Base-by-base conservation (phyloP, 306 rosid species). In the Gastrolobium bilobum region DNA sequence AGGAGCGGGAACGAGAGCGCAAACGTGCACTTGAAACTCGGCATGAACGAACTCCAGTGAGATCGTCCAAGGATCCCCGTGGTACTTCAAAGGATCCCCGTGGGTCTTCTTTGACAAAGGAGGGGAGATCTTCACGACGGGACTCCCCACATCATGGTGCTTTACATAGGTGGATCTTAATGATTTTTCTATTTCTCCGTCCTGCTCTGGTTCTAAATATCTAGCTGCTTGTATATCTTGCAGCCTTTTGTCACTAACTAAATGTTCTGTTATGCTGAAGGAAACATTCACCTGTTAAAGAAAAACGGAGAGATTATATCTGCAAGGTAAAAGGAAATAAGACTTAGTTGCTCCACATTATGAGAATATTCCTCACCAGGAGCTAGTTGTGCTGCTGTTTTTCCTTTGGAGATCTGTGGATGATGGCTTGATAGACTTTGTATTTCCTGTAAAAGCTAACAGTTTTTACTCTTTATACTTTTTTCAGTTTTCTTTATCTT, bases 261-360 rank as follows among this genome's bases (percentile, higher is more conserved):
- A 83, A 84, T 95, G 92, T 90, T 93, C 94, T 95, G 91, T 91
- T 90, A 89, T 93, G 88, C 96, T 95, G 99, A 95, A 95, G 99
- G 99, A 97, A 86, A 85, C 99, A 85, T 82, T 91, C 99, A 90
- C 98, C 98, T 71, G 92, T 91, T 91, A 93, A 90, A 91, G 99
- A 95, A 84, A 95, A 93, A 89, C 84, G 98, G 88, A 95, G 99
- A 89, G 99, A 93, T 69, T 95, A 93, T 95, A 90, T 90, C 93
- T 93, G 98, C 98, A 95, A 95, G 99, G 99, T 95, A 94, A 95
- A 87, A 79, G 77, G 76, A 88, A 80, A 57, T 85, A 74, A 84
- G 85, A 86, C 86, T 88, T 84, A 66, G 86, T 83, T 84, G 73
- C 81, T 86, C 76, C 87, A 82, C 84, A 79, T 90, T 73, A 79